Percentiles rank a stretch among this genome's conserved stretches.
phyloP scores from a whole-genome alignment of 164 flowering plant genomes.

The Dillenia suffruticosa region DNA sequence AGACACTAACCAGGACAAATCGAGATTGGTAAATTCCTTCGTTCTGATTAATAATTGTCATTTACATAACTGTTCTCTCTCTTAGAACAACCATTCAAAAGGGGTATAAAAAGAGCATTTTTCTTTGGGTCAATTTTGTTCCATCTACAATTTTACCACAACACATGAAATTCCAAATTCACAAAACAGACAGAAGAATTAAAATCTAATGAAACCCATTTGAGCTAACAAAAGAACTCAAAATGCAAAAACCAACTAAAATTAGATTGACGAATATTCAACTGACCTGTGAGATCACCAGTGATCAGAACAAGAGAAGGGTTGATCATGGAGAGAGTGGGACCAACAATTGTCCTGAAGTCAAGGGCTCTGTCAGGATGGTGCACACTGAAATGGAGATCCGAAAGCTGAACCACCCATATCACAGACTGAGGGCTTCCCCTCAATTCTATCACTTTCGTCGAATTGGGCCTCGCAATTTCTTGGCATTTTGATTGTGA shows the following conservation, averaged over 20 bases:
- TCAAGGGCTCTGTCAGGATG: slow-evolving; percentile 86
- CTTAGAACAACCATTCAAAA: too few relatives aligned
- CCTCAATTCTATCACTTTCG: slow-evolving; percentile 34
- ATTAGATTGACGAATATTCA: neutral
- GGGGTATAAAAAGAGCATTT: too few relatives aligned
- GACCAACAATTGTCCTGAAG: slow-evolving; percentile 51
- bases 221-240: neutral
- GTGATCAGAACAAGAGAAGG: slow-evolving; percentile 91
- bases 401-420: slow-evolving; percentile 95
- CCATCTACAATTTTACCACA: too few relatives aligned
- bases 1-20: too few relatives aligned
- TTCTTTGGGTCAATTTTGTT: too few relatives aligned
- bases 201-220: slow-evolving; percentile 4
- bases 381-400: slow-evolving; percentile 92
- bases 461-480: slow-evolving; percentile 11
- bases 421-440: slow-evolving; percentile 61
- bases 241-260: neutral
- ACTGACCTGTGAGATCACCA: slow-evolving; percentile 89
- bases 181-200: neutral
- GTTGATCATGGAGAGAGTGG: slow-evolving; percentile 65
- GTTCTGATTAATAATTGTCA: too few relatives aligned
- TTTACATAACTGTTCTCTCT: too few relatives aligned
- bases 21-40: too few relatives aligned
- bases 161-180: neutral
- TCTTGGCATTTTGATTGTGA: slow-evolving; percentile 2